Percentiles rank a stretch among this genome's conserved stretches.
phyloP scores from a whole-genome alignment of 1,139 yeast species.

The Scheffersomyces titani region DNA sequence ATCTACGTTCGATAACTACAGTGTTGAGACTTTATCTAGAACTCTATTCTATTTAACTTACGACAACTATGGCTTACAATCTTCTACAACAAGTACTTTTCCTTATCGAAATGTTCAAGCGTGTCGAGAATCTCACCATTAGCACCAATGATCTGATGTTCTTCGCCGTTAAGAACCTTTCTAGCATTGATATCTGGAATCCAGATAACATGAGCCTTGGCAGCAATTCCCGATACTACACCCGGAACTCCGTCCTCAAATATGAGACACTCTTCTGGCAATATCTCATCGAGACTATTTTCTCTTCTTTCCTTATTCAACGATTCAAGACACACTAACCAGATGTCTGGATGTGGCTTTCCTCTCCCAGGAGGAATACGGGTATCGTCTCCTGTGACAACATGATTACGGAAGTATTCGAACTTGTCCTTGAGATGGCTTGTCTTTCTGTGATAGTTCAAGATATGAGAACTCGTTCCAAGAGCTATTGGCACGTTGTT shows the following conservation, averaged over 20 bases:
- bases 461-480: constrained; percentile 80
- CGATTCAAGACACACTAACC: constrained; percentile 76
- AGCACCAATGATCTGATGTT: constrained; percentile 48
- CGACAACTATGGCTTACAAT: background rate
- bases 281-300: constrained; percentile 45
- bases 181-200: constrained; percentile 81
- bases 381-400: constrained; percentile 86
- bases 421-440: constrained; percentile 63
- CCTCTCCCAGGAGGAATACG: constrained; percentile 84
- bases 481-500: constrained; percentile 75
- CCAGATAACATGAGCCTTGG: constrained; percentile 90
- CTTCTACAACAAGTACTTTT: constrained; percentile 38
- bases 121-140: constrained; percentile 59
- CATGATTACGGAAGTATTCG: constrained; percentile 61
- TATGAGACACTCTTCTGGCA: constrained; percentile 77
- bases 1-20: background rate
- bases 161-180: constrained; percentile 46
- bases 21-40: background rate
- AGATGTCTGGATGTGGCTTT: constrained; percentile 91
- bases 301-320: constrained; percentile 52
- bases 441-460: constrained; percentile 69
- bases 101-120: constrained; percentile 55
- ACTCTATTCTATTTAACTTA: too few relatives aligned
- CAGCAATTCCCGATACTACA: constrained; percentile 73
- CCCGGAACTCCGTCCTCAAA: constrained; percentile 97